Base-by-base conservation (phyloP, 2,329 filamentous ascomycete genomes). In the Fusarium vanettenii region DNA sequence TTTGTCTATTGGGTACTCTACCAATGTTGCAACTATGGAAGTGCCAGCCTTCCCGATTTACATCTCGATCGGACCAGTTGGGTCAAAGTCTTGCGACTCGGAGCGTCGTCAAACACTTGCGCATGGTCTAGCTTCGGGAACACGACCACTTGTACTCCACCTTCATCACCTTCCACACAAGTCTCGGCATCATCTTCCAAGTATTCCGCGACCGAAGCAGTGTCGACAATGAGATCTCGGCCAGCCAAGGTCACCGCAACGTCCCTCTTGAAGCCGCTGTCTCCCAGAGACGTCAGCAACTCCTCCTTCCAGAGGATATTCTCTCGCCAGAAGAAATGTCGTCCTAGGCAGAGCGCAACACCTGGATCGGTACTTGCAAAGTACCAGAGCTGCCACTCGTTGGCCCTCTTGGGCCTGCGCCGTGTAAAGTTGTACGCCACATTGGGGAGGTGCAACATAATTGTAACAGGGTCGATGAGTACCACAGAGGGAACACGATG, bases 251-350 rank as follows among this genome's bases (percentile, higher is more conserved):
- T 88, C 1, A 93, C 90, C 0, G 89, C 90, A 13, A 91, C 87
- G 39, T 79, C 82, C 39, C 84, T 80, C 27, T 77, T 71, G 29
- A 48, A 70, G 71, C 62, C 64, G 7, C 72, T 73, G 5, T 67
- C 63, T 71, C 56, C 69, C 20, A 69, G 62, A 22, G 64, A 69
- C 0, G 55, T 68, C 39, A 87, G 72, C 55, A 94, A 80, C 70
- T 93, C 90, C 57, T 93, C 90, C 74, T 89, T 90, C 92, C 92
- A 94, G 9, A 93, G 82, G 43, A 93, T 89, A 72, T 92, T 93
- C 74, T 94, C 87, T 29, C 86, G 86, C 93, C 92, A 94, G 82
- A 93, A 93, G 82, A 94, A 94, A 76, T 91, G 87, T 4, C 92
- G 84, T 0, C 88, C 89, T 1, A 94, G 84, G 11, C 89, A 90